Conservation (phyloP, 208 protist genomes). For the Crithidia bombi region DNA sequence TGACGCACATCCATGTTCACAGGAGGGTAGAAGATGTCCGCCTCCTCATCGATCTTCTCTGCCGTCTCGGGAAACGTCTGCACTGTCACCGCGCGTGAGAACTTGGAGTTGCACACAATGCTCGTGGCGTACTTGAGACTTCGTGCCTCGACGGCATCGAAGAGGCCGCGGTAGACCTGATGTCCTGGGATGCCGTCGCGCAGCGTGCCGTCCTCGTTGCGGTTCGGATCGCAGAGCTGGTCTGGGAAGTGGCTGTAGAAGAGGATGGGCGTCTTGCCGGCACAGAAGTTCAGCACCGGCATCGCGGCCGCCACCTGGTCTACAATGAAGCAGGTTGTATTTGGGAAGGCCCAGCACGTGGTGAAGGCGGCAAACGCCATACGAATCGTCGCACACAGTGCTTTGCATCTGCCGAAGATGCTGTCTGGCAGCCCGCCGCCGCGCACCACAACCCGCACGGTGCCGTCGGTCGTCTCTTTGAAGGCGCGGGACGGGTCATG, state of each 20-base stretch:
- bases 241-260: slow-evolving; percentile 99
- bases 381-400: slow-evolving; percentile 90
- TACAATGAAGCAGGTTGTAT: slow-evolving; percentile 87
- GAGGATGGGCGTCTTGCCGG: slow-evolving; percentile 72
- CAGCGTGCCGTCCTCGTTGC: slow-evolving; percentile 48
- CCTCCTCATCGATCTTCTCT: slow-evolving; percentile 33
- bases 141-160: slow-evolving; percentile 88
- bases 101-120: slow-evolving; percentile 88
- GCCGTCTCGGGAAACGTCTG: slow-evolving; percentile 60
- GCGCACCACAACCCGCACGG: slow-evolving; percentile 81
- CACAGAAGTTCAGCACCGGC: slow-evolving; percentile 69
- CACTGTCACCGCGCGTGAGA: slow-evolving; percentile 55
- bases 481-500: slow-evolving; percentile 94
- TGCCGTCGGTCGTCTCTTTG: slow-evolving; percentile 93
- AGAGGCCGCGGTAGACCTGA: slow-evolving; percentile 78
- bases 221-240: slow-evolving; percentile 88
- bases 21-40: slow-evolving; percentile 84
- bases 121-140: slow-evolving; percentile 58
- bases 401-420: slow-evolving; percentile 81
- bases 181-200: slow-evolving; percentile 38
- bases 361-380: slow-evolving; percentile 78
- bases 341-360: slow-evolving; percentile 40
- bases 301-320: slow-evolving; percentile 95
- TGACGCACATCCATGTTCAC: slow-evolving; percentile 35
- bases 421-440: slow-evolving; percentile 88